Base-by-base conservation (phyloP, 2,329 filamentous ascomycete species). In the Diaporthe citriasiana region DNA sequence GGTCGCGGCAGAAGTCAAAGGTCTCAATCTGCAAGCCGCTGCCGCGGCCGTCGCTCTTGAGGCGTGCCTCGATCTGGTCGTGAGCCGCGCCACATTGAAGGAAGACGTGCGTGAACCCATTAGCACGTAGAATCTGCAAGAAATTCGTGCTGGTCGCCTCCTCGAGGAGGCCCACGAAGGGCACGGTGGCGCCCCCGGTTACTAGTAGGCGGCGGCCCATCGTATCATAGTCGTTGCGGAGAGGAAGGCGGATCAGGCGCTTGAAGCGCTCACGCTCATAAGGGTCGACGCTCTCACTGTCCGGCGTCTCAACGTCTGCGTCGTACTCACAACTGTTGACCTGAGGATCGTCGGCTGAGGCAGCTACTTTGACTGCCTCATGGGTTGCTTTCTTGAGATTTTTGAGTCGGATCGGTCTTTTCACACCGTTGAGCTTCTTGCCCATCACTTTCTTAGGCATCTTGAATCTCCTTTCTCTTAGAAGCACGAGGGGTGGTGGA, bases 141-240 rank as follows among this genome's bases (percentile, higher is more conserved):
- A 97, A 95, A 0, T 82, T 78, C 0, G 88, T 84, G 25, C 87
- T 84, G 8, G 97, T 85, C 15, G 93, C 89, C 42, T 92, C 89
- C 56, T 88, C 84, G 72, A 98, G 89, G 2, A 99, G 89, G 9
- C 87, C 83, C 70, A 89, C 87, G 83, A 99, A 99, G 27, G 93
- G 90, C 22, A 95, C 95, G 0, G 96, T 99, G 8, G 97, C 96
- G 73, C 97, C 97, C 40, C 98, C 93, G 0, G 97, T 98, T 72
- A 98, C 93, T 77, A 99, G 94, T 81, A 94, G 97, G 70, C 85
- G 81, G 45, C 82, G 81, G 57, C 35, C 80, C 25, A 70, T 65
- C 17, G 47, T n/a, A 17, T 25, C 12, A 50, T 57, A 17, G 66
- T 65, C 30, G 56, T n/a, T n/a, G 15, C 22, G 7, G 25, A 68